These are phyloP conservation scores for Tylopilus vinaceipallidus DNA, from an alignment of 768 basidiomycete genomes.

Conservation along the genomic window DNA sequence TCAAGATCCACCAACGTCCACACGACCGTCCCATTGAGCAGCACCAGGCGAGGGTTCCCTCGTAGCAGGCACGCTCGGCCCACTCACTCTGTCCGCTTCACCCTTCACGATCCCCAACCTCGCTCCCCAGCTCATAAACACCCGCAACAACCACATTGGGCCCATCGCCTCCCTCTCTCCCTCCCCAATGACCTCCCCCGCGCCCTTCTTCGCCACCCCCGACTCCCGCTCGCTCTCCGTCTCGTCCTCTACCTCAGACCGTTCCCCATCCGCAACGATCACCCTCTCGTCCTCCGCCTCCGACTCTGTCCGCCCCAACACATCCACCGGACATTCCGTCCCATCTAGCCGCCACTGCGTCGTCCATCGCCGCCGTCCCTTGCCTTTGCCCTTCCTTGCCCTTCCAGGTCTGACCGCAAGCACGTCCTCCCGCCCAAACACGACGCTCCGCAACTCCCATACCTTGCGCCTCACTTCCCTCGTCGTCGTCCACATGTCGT, in stretches of 20 bases:
- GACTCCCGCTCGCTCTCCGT: constrained; percentile 31
- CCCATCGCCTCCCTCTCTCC: constrained; percentile 59
- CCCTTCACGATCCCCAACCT: constrained; percentile 48
- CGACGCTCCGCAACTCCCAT: constrained; percentile 61
- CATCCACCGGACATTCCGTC: constrained; percentile 58
- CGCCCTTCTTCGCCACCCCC: constrained; percentile 15
- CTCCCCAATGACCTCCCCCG: constrained; percentile 23
- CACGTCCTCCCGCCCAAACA: constrained; percentile 61
- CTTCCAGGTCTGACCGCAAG: too few species aligned
- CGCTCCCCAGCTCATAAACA: constrained; percentile 77
- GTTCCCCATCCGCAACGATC: constrained; percentile 30
- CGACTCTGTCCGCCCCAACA: constrained; percentile 67
- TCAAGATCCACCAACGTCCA: constrained; percentile 14
- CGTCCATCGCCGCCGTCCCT: constrained; percentile 40
- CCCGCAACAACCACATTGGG: constrained; percentile 73
- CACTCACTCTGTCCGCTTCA: constrained; percentile 21
- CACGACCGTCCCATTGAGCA: constrained; percentile 1
- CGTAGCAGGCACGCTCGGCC: constrained; percentile 10
- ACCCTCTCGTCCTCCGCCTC: constrained; percentile 71
- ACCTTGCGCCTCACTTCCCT: constrained; percentile 60
- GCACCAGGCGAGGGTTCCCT: constrained; percentile 18
- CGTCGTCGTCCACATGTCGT: constrained; percentile 66
- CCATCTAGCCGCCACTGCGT: constrained; percentile 70
- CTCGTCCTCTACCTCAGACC: constrained; percentile 27
- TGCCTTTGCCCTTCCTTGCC: constrained; percentile 55